Evolutionary conservation across 2,329 filamentous ascomycete species (phyloP).

Genomic region (Colletotrichum incanum): DNA sequence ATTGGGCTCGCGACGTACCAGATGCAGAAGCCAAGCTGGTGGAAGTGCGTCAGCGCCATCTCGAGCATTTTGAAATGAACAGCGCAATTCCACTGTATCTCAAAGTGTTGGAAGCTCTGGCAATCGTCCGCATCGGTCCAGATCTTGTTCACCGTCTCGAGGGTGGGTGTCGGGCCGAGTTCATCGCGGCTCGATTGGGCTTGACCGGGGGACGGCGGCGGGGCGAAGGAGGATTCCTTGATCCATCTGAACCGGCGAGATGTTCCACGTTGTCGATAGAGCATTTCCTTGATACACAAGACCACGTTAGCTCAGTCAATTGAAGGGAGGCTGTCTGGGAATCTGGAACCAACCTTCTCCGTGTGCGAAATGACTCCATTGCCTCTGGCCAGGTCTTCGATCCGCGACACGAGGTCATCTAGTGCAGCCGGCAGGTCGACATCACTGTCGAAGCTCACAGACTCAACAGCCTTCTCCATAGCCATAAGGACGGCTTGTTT

Average conservation of each 20-base stretch:
- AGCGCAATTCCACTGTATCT: not conserved
- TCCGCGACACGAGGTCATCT: not conserved
- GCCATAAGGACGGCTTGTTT: constrained; percentile 12
- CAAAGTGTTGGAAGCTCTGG: not conserved
- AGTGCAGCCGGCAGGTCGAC: not conserved
- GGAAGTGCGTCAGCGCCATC: not conserved
- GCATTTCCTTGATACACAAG: not conserved
- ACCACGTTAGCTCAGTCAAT: not conserved
- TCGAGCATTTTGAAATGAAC: constrained; percentile 2
- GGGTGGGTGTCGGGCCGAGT: not conserved
- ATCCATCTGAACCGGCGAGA: constrained; percentile 4
- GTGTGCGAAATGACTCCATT: constrained; percentile 1
- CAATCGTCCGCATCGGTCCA: not conserved
- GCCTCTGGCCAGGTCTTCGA: constrained; percentile 1
- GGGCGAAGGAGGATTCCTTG: constrained; percentile 4
- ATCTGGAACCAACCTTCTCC: not conserved
- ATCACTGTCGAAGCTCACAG: not conserved
- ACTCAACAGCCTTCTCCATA: constrained; percentile 7
- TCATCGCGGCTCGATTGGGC: not conserved
- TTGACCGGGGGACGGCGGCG: not conserved
- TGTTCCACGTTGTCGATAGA: not conserved
- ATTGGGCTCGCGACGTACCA: not conserved
- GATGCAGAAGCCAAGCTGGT: not conserved
- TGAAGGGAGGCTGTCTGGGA: not conserved
- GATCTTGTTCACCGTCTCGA: not conserved